These are phyloP conservation scores for Amanita jacksonii DNA, from an alignment of 768 basidiomycete species.

Conservation along the genomic window DNA sequence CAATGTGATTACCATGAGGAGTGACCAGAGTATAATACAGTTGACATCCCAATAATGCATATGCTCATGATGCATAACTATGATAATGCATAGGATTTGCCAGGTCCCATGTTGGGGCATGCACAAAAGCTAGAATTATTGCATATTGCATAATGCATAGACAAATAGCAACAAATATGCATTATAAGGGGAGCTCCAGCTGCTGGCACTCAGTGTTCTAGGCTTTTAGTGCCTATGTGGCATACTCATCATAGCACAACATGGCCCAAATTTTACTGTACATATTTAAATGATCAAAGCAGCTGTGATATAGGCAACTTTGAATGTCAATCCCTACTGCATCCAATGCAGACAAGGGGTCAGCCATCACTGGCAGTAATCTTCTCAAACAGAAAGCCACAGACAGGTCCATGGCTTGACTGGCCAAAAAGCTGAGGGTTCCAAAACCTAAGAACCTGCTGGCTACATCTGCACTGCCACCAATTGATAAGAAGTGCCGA, in stretches of 20 bases:
- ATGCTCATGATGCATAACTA: too few species aligned
- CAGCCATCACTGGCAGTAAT: too few species aligned
- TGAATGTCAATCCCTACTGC: not conserved
- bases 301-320: not conserved
- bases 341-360: too few species aligned
- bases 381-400: not conserved
- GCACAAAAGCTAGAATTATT: not conserved
- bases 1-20: too few species aligned
- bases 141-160: conserved; percentile 2
- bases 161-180: not conserved
- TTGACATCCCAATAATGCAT: too few species aligned
- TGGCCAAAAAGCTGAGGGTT: not conserved
- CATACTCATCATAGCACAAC: too few species aligned
- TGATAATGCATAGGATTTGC: not conserved
- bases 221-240: too few species aligned
- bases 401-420: not conserved
- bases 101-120: not conserved
- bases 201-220: not conserved
- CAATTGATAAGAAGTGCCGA: not conserved
- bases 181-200: not conserved
- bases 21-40: too few species aligned
- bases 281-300: not conserved
- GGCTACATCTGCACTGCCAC: conserved; percentile 9
- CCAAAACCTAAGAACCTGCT: conserved; percentile 9
- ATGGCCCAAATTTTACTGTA: not conserved